Conservation (phyloP, 108 stramenopile species). For the Conticribra guillardii region DNA sequence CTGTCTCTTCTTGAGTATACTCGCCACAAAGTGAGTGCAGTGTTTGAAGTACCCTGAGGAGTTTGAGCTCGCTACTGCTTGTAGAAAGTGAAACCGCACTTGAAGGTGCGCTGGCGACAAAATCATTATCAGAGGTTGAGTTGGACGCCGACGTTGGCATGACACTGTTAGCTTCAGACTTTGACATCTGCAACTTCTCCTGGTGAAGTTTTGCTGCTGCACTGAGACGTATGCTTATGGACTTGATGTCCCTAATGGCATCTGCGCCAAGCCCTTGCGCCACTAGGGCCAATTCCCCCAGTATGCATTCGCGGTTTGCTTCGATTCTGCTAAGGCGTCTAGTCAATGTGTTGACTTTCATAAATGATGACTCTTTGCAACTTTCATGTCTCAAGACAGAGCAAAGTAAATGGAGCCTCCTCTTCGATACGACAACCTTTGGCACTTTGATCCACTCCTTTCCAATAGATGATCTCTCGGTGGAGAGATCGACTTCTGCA, state of each 20-base stretch:
- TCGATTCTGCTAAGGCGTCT: slow-evolving; percentile 78
- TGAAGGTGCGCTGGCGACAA: slow-evolving; percentile 54
- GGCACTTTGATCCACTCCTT: slow-evolving; percentile 84
- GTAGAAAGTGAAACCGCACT: slow-evolving; percentile 87
- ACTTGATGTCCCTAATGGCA: slow-evolving; percentile 75
- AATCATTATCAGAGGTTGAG: slow-evolving; percentile 20
- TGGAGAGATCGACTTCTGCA: slow-evolving; percentile 53
- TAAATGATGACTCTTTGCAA: slow-evolving; percentile 77
- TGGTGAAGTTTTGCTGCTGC: slow-evolving; percentile 41
- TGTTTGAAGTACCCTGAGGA: slow-evolving; percentile 90
- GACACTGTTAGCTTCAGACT: not conserved
- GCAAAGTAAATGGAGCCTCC: slow-evolving; percentile 70
- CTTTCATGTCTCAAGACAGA: slow-evolving; percentile 76
- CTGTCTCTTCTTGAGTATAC: slow-evolving; percentile 47
- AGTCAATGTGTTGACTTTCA: slow-evolving; percentile 76
- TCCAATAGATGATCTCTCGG: slow-evolving; percentile 56
- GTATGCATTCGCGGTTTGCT: slow-evolving; percentile 41
- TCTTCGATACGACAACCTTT: slow-evolving; percentile 61
- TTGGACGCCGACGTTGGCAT: not conserved
- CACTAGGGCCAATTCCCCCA: slow-evolving; percentile 66
- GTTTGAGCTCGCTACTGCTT: slow-evolving; percentile 86
- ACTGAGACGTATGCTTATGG: slow-evolving; percentile 67
- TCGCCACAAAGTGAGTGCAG: slow-evolving; percentile 75
- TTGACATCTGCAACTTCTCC: slow-evolving; percentile 7
- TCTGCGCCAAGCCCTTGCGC: slow-evolving; percentile 73